Evolutionary conservation across 106 monocot genomes (phyloP), one percentile per base, ranked within the genome.

Genomic region (Xerophyta viscosa): DNA sequence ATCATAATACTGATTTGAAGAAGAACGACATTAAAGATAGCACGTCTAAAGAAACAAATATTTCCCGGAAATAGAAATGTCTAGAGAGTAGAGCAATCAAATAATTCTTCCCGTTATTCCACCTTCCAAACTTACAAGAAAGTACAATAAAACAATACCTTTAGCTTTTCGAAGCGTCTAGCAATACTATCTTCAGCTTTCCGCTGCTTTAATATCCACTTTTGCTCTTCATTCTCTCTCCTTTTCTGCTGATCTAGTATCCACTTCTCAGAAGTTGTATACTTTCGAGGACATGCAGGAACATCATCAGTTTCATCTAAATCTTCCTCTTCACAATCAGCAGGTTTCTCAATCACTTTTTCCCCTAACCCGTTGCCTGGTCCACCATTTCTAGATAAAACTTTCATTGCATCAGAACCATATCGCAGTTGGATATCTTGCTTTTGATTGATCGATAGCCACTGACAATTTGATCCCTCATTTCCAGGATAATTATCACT

Each of bases 251-350:
- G 66, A 60, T 76, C 71, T 58, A 77, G 45, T 8, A 90, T 83
- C 86, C 98, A 99, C 60, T 86, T 90, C 31, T 99, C 98, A 29
- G 66, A 74, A 14, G 83, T 90, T 15, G 86, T 80, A 48, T 80
- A 83, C 55, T 77, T 86, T 23, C 90, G 90, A 66, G 86, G 77
- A 56, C 85, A 77, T 53, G 61, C 1, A 25, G 63, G 60, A 15
- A 67, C 52, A 26, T 77, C 72, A 58, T 64, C 41, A 6, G 60
- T 31, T 43, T 52, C 68, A 14, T 54, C 69, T 13, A 60, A 50
- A 37, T 74, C 62, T 57, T 63, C 83, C 13, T 90, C 82, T 46
- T 77, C 85, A 56, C 66, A 64, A 15, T 77, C 81, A 65, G 19
- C 43, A 54, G 59, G 66, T 63, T 75, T 80, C 6, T 81, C 80